Percentiles rank a stretch among this genome's conserved stretches.
Conservation (phyloP, 139 green algal genomes). For the Tetratostichococcus sp. region DNA sequence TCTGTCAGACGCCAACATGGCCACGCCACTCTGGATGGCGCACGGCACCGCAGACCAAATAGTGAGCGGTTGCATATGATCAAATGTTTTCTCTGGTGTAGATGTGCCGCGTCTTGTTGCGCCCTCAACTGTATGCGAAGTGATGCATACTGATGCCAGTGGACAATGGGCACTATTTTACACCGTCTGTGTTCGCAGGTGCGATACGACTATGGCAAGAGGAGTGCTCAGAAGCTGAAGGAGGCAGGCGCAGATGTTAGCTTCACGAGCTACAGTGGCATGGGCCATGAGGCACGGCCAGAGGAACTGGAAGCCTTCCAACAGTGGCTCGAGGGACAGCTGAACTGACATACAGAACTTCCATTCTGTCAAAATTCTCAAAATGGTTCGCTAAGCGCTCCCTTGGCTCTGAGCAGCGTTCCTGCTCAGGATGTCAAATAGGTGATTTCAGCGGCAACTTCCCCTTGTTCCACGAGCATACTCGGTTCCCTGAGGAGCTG, state of each 20-base stretch:
- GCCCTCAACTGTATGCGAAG: no score
- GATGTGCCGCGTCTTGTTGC: no score
- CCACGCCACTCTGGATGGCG: slow-evolving; percentile 63
- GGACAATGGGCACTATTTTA: no score
- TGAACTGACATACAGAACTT: no score
- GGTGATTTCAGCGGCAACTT: no score
- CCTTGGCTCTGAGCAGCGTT: no score
- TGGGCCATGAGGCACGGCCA: slow-evolving; percentile 43
- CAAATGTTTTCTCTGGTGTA: background rate
- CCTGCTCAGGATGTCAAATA: no score
- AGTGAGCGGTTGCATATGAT: slow-evolving; percentile 16
- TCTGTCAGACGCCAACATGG: slow-evolving; percentile 55
- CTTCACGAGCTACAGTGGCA: slow-evolving; percentile 57
- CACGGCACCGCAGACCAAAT: slow-evolving; percentile 56
- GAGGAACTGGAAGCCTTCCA: slow-evolving; percentile 20
- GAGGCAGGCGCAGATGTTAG: slow-evolving; percentile 35
- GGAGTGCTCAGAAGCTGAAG: slow-evolving; percentile 40
- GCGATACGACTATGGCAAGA: slow-evolving; percentile 47
- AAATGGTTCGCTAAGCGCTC: no score
- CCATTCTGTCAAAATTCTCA: no score
- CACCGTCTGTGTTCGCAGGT: slow-evolving; percentile 43
- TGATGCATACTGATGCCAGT: no score
- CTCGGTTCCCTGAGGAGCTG: no score
- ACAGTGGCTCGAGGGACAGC: background rate
- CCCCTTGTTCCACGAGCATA: no score